phyloP scores from a whole-genome alignment of 768 basidiomycete genomes.

The Russula virescens region DNA sequence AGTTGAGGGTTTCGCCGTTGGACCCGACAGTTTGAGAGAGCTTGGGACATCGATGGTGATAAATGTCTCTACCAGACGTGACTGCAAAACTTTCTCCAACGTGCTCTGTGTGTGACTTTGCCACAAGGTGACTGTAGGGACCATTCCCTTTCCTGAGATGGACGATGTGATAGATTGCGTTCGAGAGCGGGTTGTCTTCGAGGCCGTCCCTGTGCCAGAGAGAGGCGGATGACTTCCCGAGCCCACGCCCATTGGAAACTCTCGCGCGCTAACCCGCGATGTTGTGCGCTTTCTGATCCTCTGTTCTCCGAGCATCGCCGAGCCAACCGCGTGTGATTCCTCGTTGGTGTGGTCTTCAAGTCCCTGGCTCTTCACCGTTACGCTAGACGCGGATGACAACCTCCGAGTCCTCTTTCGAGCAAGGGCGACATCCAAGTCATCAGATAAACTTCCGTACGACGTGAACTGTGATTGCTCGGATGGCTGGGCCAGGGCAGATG shows the following conservation, averaged over 20 bases:
- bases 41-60: conserved; percentile 45
- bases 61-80: conserved; percentile 76
- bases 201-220: conserved; percentile 7
- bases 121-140: conserved; percentile 34
- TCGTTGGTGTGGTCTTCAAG: conserved; percentile 41
- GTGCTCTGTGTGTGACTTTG: conserved; percentile 61
- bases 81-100: conserved; percentile 64
- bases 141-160: conserved; percentile 9
- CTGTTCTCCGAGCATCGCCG: conserved; percentile 27
- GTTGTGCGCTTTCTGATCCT: conserved; percentile 39
- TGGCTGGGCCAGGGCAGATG: conserved; percentile 67
- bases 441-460: conserved; percentile 50
- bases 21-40: neutral
- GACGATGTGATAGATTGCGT: conserved; percentile 15
- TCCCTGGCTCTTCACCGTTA: conserved; percentile 41
- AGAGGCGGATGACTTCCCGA: conserved; percentile 16
- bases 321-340: conserved; percentile 30
- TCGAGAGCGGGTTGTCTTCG: conserved; percentile 10
- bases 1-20: neutral
- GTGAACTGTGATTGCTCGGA: conserved; percentile 56
- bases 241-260: conserved; percentile 27
- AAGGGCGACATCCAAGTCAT: conserved; percentile 63
- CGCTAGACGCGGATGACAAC: conserved; percentile 53
- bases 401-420: conserved; percentile 54
- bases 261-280: conserved; percentile 24